Conservation (phyloP, 129 eudicot species). For the Silybum marianum region DNA sequence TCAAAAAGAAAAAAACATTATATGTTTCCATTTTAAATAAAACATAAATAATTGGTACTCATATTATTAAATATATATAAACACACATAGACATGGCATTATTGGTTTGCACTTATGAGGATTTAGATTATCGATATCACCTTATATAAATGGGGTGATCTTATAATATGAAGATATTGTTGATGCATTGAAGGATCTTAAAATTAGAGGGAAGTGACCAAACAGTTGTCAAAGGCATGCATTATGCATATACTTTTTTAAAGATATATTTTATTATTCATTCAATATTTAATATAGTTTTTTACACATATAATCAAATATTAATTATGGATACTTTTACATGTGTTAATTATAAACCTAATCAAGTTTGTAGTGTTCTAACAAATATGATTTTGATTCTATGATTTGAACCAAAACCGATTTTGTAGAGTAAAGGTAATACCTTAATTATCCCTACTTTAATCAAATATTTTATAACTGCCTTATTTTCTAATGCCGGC, state of each 20-base stretch:
- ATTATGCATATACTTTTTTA: not conserved
- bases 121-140: not conserved
- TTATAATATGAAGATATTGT: not conserved
- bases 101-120: not conserved
- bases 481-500: too few species aligned
- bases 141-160: not conserved
- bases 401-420: not conserved
- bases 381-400: not conserved
- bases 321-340: not conserved
- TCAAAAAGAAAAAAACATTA: not conserved
- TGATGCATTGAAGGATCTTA: conserved; percentile 9
- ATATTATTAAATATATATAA: not conserved
- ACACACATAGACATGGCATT: not conserved
- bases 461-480: too few species aligned
- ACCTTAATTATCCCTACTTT: not conserved
- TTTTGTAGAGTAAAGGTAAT: not conserved
- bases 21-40: not conserved
- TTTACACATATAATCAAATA: not conserved
- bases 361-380: not conserved
- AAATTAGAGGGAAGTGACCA: not conserved
- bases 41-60: not conserved
- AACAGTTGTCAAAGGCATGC: conserved; percentile 22
- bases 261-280: not conserved
- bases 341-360: not conserved
- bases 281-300: not conserved